Evolutionary conservation across 2,329 filamentous ascomycete genomes (phyloP), one percentile per base, ranked within the genome.

Genomic region (Cercospora sp.): DNA sequence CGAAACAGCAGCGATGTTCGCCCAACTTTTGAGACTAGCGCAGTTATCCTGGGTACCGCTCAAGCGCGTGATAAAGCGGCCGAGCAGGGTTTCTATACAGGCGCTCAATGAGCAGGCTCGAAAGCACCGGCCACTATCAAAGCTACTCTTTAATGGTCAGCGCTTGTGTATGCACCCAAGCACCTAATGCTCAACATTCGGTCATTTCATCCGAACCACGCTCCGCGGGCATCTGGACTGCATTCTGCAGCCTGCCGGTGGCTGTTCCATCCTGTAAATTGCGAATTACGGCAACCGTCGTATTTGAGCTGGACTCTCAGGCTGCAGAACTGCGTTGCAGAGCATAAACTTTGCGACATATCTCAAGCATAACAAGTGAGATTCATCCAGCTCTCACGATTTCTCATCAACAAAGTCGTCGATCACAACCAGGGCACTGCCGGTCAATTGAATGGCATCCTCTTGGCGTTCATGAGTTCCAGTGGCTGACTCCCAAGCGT

Each of bases 41-140:
- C 45, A 7, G 3, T 51, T 2, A 51, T 24, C 9, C 21, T 24
- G 18, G 45, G 45, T 51, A 51, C 21, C 45, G 45, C 45, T 51
- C 18, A 24, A 51, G 45, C 45, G 45, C 18, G 21, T 26, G 21
- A 13, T 51, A 16, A 51, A 16, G 24, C 34, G 59, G 59, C 5
- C 24, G 34, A 61, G 26, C 34, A 61, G 21, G 34, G 32, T 28
- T 61, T 61, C 32, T 43, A 43, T 21, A 43, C 26, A 21, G 43
- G 18, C n/a, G 43, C n/a, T 12, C 18, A 51, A 24, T 51, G 21
- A 24, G 45, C 45, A 16, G 5, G 9, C 21, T 49, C 6, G 59
- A 61, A 45, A n/a, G 24, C n/a, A 43, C 12, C n/a, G 37, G 43
- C 13, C 59, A 49, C 34, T 61, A 61, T 43, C 59, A 24, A 61